phyloP scores from a whole-genome alignment of 192 early-diverging fungal species.

The Mortierella alpina region DNA sequence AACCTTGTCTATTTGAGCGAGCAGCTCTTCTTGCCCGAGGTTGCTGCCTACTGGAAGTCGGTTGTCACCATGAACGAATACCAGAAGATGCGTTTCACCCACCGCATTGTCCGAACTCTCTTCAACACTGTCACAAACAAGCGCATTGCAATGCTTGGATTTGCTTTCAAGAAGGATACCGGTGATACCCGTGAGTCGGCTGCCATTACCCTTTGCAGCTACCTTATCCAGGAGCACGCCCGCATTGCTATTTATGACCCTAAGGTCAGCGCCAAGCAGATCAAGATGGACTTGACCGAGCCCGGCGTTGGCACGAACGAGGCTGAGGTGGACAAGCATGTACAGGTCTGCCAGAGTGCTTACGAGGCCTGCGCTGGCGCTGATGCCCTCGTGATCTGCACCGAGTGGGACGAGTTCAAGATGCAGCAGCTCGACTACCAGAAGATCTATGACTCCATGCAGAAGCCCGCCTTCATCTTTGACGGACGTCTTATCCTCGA shows the following conservation, averaged over 20 bases:
- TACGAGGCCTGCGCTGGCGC: constrained; percentile 78
- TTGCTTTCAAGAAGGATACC: constrained; percentile 96
- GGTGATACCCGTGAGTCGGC: constrained; percentile 94
- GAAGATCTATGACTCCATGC: constrained; percentile 74
- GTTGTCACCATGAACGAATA: constrained; percentile 93
- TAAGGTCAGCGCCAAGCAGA: constrained; percentile 82
- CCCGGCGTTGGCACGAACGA: constrained; percentile 63
- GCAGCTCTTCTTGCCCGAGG: constrained; percentile 86
- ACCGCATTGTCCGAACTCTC: constrained; percentile 74
- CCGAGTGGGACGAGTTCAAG: constrained; percentile 95
- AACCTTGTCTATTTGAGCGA: constrained; percentile 91
- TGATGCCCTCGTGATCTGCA: constrained; percentile 84
- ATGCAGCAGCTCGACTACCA: constrained; percentile 71
- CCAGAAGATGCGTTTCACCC: constrained; percentile 87
- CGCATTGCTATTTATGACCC: constrained; percentile 88
- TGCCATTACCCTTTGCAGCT: constrained; percentile 85
- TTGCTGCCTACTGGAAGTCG: constrained; percentile 94
- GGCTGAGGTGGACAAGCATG: constrained; percentile 65
- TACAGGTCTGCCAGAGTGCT: constrained; percentile 71
- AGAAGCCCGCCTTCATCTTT: constrained; percentile 89
- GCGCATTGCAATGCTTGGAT: constrained; percentile 85
- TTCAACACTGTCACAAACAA: constrained; percentile 87
- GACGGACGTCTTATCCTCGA: constrained; percentile 90
- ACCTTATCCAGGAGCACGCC: constrained; percentile 84
- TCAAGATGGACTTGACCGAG: constrained; percentile 72